Base-by-base conservation (phyloP, 495 filamentous ascomycete species). In the Penicillium antarcticum region DNA sequence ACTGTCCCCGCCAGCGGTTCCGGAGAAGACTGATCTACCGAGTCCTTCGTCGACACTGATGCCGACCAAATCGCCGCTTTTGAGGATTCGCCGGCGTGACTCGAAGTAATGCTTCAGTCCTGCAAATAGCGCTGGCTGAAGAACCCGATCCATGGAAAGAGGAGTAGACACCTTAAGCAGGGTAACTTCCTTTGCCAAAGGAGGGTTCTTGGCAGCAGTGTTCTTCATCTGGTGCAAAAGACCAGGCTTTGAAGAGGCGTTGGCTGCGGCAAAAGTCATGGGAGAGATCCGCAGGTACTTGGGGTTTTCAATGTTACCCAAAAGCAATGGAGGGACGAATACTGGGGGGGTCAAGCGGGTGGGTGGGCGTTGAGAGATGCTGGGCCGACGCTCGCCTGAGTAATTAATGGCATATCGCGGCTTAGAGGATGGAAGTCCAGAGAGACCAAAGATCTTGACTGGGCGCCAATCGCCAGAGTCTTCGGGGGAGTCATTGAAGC, bases 111-210 rank as follows among this genome's bases (percentile, higher is more conserved):
- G 81, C 63, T 95, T 96, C 18, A 98, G 63, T 5, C 87, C 89
- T 4, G 87, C 80, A 57, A 97, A 89, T 10, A 97, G 78, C 8
- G 83, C 85, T 12, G 88, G 86, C 56, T 97, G 89, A 6, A 96
- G 80, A 9, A 86, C 77, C 19, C 89, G 79, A 51, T 97, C 92
- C 32, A 87, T 91, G 7, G 89, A 89, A 8, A 92, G 69, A 0
- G 94, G 95, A 0, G 91, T 97, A 7, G 89, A 86, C 35, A 98
- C 80, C 55, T 95, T 94, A 38, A 90, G 77, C n/a, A 98, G 68
- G 1, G 88, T 95, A 23, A 97, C 85, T 64, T 97, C 92, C 53
- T 89, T 89, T 13, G 94, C 95, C 48, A 87, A 78, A 2, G 91
- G 95, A 0, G 95, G 94, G 34, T 75, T 81, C n/a, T 77, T 78